phyloP scores from a whole-genome alignment of 352 stramenopile species.

The Hyaloperonospora brassicae region DNA sequence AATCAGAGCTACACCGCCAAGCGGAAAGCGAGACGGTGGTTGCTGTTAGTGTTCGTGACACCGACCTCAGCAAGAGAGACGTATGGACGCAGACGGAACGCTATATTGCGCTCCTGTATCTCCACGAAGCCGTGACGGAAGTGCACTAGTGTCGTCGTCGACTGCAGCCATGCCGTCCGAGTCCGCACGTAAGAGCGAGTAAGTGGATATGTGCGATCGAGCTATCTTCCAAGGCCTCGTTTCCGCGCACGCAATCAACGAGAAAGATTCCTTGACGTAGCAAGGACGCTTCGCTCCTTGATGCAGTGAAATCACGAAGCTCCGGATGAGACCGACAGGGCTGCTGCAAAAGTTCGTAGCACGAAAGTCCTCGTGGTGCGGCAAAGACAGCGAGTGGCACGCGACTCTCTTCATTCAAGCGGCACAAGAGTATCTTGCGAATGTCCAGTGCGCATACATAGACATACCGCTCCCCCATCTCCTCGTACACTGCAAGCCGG shows the following conservation, averaged over 20 bases:
- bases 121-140: slow-evolving; percentile 52
- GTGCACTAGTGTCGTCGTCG: slow-evolving; percentile 49
- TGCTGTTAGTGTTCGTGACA: slow-evolving; percentile 42
- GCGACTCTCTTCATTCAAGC: slow-evolving; percentile 62
- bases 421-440: slow-evolving; percentile 58
- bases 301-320: slow-evolving; percentile 39
- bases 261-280: slow-evolving; percentile 29
- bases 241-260: slow-evolving; percentile 36
- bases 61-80: slow-evolving; percentile 43
- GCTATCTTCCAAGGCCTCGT: slow-evolving; percentile 23
- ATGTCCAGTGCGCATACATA: slow-evolving; percentile 57
- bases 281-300: slow-evolving; percentile 35
- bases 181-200: slow-evolving; percentile 55
- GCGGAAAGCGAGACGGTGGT: slow-evolving; percentile 19
- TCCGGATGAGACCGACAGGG: slow-evolving; percentile 45
- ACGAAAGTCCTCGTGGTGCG: slow-evolving; percentile 62
- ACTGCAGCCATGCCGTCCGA: slow-evolving; percentile 32
- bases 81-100: slow-evolving; percentile 41
- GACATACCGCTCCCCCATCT: too few species aligned
- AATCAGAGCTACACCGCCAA: slow-evolving; percentile 17
- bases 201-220: slow-evolving; percentile 46
- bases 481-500: too few species aligned
- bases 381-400: slow-evolving; percentile 56
- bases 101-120: slow-evolving; percentile 36
- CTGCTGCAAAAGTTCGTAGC: slow-evolving; percentile 41